These are phyloP conservation scores for Punica granatum DNA, from an alignment of 345 rosid species.

Conservation along the genomic window DNA sequence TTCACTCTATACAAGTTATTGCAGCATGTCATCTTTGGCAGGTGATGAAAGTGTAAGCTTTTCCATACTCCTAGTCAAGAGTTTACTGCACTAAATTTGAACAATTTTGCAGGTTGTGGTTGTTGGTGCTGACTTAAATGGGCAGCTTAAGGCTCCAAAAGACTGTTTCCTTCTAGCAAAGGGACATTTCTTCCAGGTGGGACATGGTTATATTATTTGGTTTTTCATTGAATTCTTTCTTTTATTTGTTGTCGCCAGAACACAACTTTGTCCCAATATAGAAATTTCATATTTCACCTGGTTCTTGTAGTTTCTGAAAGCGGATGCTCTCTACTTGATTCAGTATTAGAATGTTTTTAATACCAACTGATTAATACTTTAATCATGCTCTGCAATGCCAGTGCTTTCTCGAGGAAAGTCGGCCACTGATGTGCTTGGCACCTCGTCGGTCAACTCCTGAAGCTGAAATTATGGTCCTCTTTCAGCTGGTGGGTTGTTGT, in stretches of 20 bases:
- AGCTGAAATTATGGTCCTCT: constrained; percentile 95
- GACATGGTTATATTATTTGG: not conserved
- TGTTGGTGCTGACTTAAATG: constrained; percentile 83
- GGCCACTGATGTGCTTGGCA: constrained; percentile 86
- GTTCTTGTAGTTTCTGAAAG: not conserved
- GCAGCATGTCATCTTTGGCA: constrained; percentile 99
- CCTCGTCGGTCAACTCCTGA: constrained; percentile 95
- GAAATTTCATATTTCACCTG: not conserved
- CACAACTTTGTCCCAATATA: not conserved
- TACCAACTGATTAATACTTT: not conserved
- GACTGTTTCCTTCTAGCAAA: constrained; percentile 93
- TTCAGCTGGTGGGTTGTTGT: constrained; percentile 67
- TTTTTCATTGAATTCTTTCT: not conserved
- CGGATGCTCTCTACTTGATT: not conserved
- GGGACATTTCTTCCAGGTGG: constrained; percentile 98
- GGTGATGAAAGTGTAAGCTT: constrained; percentile 41
- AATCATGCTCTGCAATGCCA: constrained; percentile 22
- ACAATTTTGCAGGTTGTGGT: constrained; percentile 74
- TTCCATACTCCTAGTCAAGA: constrained; percentile 5
- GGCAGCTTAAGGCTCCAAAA: constrained; percentile 92
- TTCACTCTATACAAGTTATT: constrained; percentile 80
- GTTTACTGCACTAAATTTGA: constrained; percentile 14
- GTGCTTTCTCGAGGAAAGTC: constrained; percentile 98
- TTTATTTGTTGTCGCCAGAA: not conserved
- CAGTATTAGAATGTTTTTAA: no score